Percentiles rank a stretch among this genome's conserved stretches.
Evolutionary conservation across 495 filamentous ascomycete genomes (phyloP).

Genomic region (Massariosphaeria phaeospora): DNA sequence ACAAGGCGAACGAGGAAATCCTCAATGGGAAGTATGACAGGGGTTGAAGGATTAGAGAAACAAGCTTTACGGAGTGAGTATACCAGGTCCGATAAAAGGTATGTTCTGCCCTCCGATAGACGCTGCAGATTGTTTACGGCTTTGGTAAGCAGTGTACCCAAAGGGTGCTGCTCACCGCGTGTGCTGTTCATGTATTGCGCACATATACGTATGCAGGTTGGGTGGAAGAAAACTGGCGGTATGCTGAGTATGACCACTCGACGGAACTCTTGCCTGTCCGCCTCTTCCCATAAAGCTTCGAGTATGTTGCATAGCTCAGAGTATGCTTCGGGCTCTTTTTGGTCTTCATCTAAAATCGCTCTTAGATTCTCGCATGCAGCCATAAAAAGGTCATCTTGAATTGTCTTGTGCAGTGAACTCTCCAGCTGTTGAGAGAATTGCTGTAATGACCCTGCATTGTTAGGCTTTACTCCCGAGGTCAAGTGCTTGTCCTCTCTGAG

Average conservation of each 20-base stretch:
- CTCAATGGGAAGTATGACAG: conserved; percentile 27
- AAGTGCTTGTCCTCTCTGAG: background rate
- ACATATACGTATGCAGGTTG: conserved; percentile 17
- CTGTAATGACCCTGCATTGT: background rate
- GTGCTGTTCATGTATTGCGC: background rate
- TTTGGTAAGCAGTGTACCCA: conserved; percentile 9
- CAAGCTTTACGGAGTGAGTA: conserved; percentile 32
- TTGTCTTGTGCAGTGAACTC: conserved; percentile 2
- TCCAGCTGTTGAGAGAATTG: conserved; percentile 3
- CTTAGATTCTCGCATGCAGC: conserved; percentile 6
- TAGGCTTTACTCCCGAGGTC: background rate
- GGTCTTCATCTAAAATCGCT: conserved; percentile 3
- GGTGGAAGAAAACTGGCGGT: conserved; percentile 34
- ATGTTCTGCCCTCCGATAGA: conserved; percentile 31
- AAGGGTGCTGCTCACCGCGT: background rate
- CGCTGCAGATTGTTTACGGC: conserved; percentile 24
- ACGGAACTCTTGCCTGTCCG: conserved; percentile 42
- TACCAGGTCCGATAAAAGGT: conserved; percentile 33
- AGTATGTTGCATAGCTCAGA: conserved; percentile 17
- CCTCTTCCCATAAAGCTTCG: conserved; percentile 40
- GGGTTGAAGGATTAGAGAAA: conserved; percentile 13
- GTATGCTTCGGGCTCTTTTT: background rate
- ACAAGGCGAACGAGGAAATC: conserved; percentile 34
- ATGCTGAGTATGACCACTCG: conserved; percentile 30
- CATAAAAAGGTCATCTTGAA: conserved; percentile 11